These are phyloP conservation scores for Halenospora varia DNA, from an alignment of 495 filamentous ascomycete genomes.

Conservation along the genomic window DNA sequence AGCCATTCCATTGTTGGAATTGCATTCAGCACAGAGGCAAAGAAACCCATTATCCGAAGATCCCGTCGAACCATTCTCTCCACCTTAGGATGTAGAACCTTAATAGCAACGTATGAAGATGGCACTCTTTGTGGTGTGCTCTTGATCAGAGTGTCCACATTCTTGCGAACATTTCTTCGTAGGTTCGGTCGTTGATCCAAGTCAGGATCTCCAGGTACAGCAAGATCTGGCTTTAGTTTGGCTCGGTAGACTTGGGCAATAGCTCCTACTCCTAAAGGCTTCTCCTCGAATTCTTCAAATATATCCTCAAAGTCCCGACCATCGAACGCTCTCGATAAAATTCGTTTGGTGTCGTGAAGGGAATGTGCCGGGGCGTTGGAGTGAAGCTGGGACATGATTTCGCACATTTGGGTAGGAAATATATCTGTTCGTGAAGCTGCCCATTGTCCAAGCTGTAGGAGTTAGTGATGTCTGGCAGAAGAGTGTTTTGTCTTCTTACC, in stretches of 20 bases:
- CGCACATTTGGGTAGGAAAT: constrained; percentile 92
- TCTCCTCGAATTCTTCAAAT: constrained; percentile 93
- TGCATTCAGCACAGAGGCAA: constrained; percentile 76
- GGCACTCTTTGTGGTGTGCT: constrained; percentile 79
- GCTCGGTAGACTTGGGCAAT: constrained; percentile 99
- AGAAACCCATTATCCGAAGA: constrained; percentile 89
- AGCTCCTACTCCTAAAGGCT: constrained; percentile 88
- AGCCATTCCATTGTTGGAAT: constrained; percentile 98
- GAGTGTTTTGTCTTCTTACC: constrained; percentile 40
- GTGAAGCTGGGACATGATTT: constrained; percentile 90
- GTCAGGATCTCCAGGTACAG: constrained; percentile 57
- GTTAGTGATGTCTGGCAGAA: constrained; percentile 20
- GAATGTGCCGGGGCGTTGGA: constrained; percentile 92
- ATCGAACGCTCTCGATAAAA: constrained; percentile 74
- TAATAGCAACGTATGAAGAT: constrained; percentile 91
- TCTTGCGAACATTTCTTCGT: constrained; percentile 65
- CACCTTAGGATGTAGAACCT: constrained; percentile 90
- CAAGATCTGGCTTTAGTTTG: constrained; percentile 78
- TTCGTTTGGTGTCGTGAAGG: constrained; percentile 72
- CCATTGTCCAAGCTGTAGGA: constrained; percentile 88
- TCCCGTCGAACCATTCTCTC: constrained; percentile 87
- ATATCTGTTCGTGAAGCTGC: constrained; percentile 95
- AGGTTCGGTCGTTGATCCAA: constrained; percentile 49
- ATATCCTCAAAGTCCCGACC: constrained; percentile 81
- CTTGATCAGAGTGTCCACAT: constrained; percentile 83